Evolutionary conservation across 768 basidiomycete genomes (phyloP).

Genomic region (Plicaturopsis crispa): DNA sequence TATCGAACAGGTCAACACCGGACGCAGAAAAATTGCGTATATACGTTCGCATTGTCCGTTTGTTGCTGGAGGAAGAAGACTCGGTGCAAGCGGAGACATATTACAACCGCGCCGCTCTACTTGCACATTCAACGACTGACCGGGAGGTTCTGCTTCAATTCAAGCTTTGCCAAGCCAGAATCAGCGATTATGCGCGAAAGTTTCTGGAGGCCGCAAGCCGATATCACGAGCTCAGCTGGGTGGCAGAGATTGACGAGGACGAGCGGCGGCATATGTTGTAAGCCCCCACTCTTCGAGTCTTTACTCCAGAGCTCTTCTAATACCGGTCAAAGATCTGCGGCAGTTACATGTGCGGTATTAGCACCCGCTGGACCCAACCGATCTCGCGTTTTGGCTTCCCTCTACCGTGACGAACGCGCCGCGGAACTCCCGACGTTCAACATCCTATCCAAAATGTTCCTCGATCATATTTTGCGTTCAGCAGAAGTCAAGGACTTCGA

Average conservation of each 20-base stretch:
- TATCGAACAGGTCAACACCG: slow-evolving; percentile 33
- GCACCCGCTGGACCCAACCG: slow-evolving; percentile 97
- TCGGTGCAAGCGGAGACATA: slow-evolving; percentile 97
- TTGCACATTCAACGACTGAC: slow-evolving; percentile 75
- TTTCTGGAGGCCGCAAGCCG: slow-evolving; percentile 92
- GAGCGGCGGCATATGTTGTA: slow-evolving; percentile 89
- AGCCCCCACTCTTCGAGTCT: slow-evolving; percentile 28
- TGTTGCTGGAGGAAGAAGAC: slow-evolving; percentile 94
- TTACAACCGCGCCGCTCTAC: slow-evolving; percentile 90
- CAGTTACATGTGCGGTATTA: slow-evolving; percentile 93
- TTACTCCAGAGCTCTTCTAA: slow-evolving; percentile 1
- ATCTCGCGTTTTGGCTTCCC: slow-evolving; percentile 84
- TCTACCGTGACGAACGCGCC: slow-evolving; percentile 92
- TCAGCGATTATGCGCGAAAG: slow-evolving; percentile 86
- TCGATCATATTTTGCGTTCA: slow-evolving; percentile 92
- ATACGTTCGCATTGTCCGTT: slow-evolving; percentile 90
- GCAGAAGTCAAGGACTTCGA: slow-evolving; percentile 89
- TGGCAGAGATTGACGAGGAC: slow-evolving; percentile 87
- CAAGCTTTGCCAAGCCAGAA: slow-evolving; percentile 91
- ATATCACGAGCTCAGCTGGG: slow-evolving; percentile 93
- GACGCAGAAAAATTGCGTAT: slow-evolving; percentile 86
- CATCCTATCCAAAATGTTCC: slow-evolving; percentile 96
- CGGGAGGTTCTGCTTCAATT: slow-evolving; percentile 76
- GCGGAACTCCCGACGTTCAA: slow-evolving; percentile 72
- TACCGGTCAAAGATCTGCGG: slow-evolving; percentile 55